phyloP scores from a whole-genome alignment of 2,329 filamentous ascomycete species.

The Tolypocladium capitatum region DNA sequence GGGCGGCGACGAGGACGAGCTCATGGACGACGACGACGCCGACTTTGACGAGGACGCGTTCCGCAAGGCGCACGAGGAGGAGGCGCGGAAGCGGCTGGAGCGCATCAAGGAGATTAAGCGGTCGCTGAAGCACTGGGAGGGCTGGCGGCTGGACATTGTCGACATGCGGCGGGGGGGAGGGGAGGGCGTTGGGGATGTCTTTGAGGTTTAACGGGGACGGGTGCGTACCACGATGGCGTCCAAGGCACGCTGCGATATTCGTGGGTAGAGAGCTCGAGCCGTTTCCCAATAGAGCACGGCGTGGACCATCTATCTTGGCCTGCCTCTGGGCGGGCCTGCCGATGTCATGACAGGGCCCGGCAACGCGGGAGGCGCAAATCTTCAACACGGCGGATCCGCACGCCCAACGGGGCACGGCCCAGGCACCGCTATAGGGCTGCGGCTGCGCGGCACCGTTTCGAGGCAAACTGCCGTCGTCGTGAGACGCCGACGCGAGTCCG shows the following conservation, averaged over 20 bases:
- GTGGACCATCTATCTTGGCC: too few species aligned
- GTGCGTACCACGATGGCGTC: too few species aligned
- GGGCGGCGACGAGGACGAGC: conserved; percentile 34
- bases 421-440: background rate
- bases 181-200: conserved; percentile 49
- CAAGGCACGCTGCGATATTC: too few species aligned
- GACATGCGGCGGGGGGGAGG: conserved; percentile 43
- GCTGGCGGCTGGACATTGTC: conserved; percentile 53
- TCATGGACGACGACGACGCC: conserved; percentile 43
- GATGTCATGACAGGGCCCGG: too few species aligned
- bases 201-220: conserved; percentile 36
- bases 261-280: too few species aligned
- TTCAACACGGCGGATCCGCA: too few species aligned
- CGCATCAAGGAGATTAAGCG: conserved; percentile 52
- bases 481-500: background rate
- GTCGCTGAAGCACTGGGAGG: conserved; percentile 52
- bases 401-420: too few species aligned
- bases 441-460: too few species aligned
- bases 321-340: too few species aligned
- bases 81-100: conserved; percentile 45
- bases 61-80: conserved; percentile 47
- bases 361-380: too few species aligned
- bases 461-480: too few species aligned
- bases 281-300: too few species aligned
- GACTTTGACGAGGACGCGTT: conserved; percentile 58